Conservation (phyloP, 177 flowering plant genomes). For the Vitis hybrid region DNA sequence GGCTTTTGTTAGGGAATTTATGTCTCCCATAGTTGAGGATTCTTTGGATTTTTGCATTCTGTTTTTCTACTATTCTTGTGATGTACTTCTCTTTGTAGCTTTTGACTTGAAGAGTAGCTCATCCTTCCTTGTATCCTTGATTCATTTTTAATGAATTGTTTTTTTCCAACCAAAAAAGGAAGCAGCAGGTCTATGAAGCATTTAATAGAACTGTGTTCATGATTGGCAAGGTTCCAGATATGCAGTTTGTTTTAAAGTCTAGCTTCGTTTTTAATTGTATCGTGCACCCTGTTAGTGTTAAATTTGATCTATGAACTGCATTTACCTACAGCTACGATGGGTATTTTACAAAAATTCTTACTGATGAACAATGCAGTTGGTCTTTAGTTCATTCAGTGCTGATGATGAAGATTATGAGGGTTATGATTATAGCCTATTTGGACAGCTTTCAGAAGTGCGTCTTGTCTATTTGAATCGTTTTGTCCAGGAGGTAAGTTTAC, state of each 20-base stretch:
- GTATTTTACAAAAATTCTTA: slow-evolving; percentile 5
- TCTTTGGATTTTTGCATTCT: too few relatives aligned
- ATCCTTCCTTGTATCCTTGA: too few relatives aligned
- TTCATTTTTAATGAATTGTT: too few relatives aligned
- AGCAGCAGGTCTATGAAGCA: too few relatives aligned
- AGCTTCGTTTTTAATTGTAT: background rate
- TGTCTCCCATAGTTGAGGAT: too few relatives aligned
- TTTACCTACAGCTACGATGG: background rate
- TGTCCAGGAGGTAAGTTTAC: slow-evolving; percentile 75
- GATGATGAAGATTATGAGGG: slow-evolving; percentile 92
- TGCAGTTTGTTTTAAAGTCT: background rate
- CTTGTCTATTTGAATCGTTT: slow-evolving; percentile 90
- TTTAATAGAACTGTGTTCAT: background rate
- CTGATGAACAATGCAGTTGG: slow-evolving; percentile 49
- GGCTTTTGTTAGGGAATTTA: too few relatives aligned
- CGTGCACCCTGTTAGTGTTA: background rate
- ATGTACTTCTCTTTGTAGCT: too few relatives aligned
- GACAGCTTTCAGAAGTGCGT: slow-evolving; percentile 95
- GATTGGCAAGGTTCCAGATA: background rate
- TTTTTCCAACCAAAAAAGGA: too few relatives aligned
- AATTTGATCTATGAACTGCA: background rate
- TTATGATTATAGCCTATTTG: slow-evolving; percentile 80
- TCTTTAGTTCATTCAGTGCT: slow-evolving; percentile 65
- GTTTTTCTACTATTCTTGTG: too few relatives aligned
- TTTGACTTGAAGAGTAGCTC: too few relatives aligned